Base-by-base conservation (phyloP, 2,329 filamentous ascomycete species). In the Calonectria crousiana region DNA sequence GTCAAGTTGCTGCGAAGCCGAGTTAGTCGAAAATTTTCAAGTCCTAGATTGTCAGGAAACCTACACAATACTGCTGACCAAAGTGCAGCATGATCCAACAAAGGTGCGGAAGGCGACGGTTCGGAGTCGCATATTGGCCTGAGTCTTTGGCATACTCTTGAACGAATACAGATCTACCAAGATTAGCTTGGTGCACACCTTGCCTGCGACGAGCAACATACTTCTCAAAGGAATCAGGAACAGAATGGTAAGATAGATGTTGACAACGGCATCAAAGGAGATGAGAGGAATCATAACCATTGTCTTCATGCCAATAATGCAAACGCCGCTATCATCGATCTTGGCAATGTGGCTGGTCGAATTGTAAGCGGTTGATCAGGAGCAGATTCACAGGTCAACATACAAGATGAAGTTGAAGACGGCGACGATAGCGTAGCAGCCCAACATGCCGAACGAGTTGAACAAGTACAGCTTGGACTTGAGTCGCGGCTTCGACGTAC, bases 381-480 rank as follows among this genome's bases (percentile, higher is more conserved):
- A 8, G 20, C 11, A 8, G 4, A 26, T 75, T 49, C 8, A 6
- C n/a, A 1, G 23, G 28, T 11, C 32, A n/a, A 79, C 89, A 77
- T 85, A 92, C 91, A 87, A 92, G 49, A 92, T 83, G 74, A 93
- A 92, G 79, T 91, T 93, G 69, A 93, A 82, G 10, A 90, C 85
- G 10, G 90, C 87, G 11, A 92, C 85, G 10, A 86, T 79, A 11
- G 78, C 71, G 67, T 89, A 90, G 3, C 87, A 70, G 76, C 86
- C 87, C 58, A 81, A 72, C 87, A 93, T 90, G 30, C 89, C 90
- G 51, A 91, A 87, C 6, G 89, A 89, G 81, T 93, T 93, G 83
- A 92, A 90, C 0, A 91, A 78, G 78, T 92, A 93, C 2, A 93
- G 82, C 75, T 87, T 90, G 13, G 91, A 91, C 74, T 88, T 87